These are phyloP conservation scores for Metschnikowia cubensis DNA, from an alignment of 805 yeast species.

Conservation along the genomic window DNA sequence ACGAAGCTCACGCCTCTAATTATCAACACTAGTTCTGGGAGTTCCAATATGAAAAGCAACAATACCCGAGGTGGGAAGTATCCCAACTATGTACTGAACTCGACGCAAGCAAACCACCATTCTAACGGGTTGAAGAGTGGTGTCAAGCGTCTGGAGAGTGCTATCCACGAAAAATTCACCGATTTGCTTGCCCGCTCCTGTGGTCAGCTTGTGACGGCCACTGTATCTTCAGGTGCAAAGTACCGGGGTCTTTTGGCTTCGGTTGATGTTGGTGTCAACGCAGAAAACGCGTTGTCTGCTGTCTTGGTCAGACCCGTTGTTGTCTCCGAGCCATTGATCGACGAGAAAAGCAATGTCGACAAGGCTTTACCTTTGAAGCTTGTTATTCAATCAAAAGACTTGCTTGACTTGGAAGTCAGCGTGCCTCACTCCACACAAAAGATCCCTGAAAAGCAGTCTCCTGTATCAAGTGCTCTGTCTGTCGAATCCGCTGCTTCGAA, in stretches of 20 bases:
- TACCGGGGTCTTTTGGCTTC: constrained; percentile 58
- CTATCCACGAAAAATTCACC: constrained; percentile 1
- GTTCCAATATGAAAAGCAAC: constrained; percentile 7
- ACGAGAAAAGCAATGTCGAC: constrained; percentile 25
- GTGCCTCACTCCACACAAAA: neutral
- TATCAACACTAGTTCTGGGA: neutral
- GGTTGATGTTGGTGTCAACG: constrained; percentile 32
- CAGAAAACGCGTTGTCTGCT: constrained; percentile 48
- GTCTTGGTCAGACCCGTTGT: constrained; percentile 50
- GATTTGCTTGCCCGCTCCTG: constrained; percentile 25
- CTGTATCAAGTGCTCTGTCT: neutral
- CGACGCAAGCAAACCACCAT: neutral
- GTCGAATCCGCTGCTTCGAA: neutral
- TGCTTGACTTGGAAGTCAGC: constrained; percentile 45
- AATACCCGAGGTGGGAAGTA: constrained; percentile 11
- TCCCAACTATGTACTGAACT: constrained; percentile 1
- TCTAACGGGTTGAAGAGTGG: neutral
- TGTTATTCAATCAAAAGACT: constrained; percentile 47
- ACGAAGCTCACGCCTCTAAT: neutral
- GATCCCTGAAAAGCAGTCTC: neutral
- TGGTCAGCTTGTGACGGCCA: constrained; percentile 51
- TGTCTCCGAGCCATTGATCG: constrained; percentile 22
- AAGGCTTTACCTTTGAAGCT: constrained; percentile 43
- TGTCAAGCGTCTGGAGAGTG: constrained; percentile 1
- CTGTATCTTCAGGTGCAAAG: constrained; percentile 58